phyloP scores from a whole-genome alignment of 2,329 filamentous ascomycete species.

The Phaeosphaeriaceae sp. region DNA sequence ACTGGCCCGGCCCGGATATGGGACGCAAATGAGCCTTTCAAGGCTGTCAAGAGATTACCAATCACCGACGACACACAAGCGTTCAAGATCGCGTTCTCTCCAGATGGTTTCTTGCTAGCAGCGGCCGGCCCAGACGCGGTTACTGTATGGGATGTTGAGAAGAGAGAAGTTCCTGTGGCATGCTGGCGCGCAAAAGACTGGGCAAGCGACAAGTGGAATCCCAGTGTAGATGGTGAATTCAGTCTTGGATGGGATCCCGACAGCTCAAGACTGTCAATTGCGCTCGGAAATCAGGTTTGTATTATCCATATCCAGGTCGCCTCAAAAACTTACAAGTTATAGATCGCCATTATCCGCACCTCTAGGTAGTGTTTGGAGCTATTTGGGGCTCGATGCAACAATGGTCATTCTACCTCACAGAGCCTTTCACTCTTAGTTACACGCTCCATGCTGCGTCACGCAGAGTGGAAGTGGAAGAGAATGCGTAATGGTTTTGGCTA shows the following conservation, averaged over 20 bases:
- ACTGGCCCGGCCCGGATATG: constrained; percentile 51
- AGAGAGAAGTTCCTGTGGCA: constrained; percentile 43
- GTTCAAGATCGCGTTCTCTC: constrained; percentile 53
- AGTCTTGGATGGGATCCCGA: constrained; percentile 50
- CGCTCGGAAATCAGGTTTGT: constrained; percentile 47
- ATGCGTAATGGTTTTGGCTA: neutral
- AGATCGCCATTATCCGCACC: constrained; percentile 46
- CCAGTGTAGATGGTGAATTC: constrained; percentile 41
- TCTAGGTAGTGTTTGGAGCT: constrained; percentile 26
- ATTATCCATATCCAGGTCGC: neutral
- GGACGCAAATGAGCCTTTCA: constrained; percentile 47
- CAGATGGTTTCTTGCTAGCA: constrained; percentile 52
- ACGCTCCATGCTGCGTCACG: neutral
- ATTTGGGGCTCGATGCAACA: neutral
- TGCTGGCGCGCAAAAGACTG: constrained; percentile 43
- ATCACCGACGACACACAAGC: constrained; percentile 45
- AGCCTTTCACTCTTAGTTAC: neutral
- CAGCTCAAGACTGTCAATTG: constrained; percentile 45
- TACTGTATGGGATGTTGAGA: constrained; percentile 52
- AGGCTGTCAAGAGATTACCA: constrained; percentile 34
- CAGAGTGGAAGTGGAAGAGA: neutral
- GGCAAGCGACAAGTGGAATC: constrained; percentile 38
- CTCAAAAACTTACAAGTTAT: constrained; percentile 9
- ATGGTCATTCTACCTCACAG: neutral
- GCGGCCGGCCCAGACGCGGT: constrained; percentile 53